These are phyloP conservation scores for Phytophthora macrochlamydospora DNA, from an alignment of 352 stramenopile genomes.

Conservation along the genomic window DNA sequence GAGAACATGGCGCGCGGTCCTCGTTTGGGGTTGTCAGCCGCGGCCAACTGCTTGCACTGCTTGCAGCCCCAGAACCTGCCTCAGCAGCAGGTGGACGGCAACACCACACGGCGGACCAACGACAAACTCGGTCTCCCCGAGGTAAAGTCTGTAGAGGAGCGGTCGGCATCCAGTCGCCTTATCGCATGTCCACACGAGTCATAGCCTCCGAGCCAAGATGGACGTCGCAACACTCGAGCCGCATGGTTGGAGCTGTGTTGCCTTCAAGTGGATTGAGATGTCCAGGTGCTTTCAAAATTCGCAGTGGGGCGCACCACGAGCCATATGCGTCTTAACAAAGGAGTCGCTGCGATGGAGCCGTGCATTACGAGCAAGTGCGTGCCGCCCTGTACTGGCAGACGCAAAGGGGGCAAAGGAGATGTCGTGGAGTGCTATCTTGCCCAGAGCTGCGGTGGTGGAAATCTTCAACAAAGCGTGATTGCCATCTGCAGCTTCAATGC, in stretches of 20 bases:
- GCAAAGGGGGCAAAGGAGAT: not conserved
- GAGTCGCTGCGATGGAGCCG: too few relatives aligned
- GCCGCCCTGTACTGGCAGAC: not conserved
- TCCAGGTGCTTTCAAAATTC: too few relatives aligned
- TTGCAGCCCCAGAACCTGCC: constrained; percentile 14
- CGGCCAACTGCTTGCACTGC: constrained; percentile 18
- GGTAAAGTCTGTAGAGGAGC: constrained; percentile 19
- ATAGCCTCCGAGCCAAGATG: not conserved
- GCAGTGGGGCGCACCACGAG: too few relatives aligned
- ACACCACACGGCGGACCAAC: constrained; percentile 1
- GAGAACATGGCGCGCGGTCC: not conserved
- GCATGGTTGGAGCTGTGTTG: not conserved
- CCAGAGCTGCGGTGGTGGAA: not conserved
- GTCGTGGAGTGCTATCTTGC: not conserved
- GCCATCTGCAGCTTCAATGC: not conserved
- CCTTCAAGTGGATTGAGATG: constrained; percentile 1
- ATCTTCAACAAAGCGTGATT: not conserved
- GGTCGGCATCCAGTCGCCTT: constrained; percentile 1
- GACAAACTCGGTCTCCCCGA: not conserved
- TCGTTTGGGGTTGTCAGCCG: not conserved
- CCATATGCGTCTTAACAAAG: too few relatives aligned
- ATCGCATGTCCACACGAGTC: not conserved
- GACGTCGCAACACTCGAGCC: too few relatives aligned
- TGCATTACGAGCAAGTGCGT: not conserved
- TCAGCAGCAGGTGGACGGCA: constrained; percentile 18